phyloP scores from a whole-genome alignment of 2,329 filamentous ascomycete genomes.

The Whalleya microplaca region DNA sequence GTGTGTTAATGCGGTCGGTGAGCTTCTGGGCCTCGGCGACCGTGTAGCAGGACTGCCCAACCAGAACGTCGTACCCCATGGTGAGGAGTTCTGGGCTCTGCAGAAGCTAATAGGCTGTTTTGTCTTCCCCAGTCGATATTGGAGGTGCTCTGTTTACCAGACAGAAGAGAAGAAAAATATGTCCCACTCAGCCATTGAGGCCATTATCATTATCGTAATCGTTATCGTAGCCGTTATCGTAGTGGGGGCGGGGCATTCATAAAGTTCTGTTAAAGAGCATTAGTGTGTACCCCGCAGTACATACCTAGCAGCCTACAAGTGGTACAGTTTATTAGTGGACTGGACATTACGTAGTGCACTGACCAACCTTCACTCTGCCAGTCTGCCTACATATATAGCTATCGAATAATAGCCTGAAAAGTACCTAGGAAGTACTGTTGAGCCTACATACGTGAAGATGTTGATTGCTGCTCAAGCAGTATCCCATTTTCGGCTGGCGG shows the following conservation, averaged over 20 bases:
- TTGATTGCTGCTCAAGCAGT: too few species aligned
- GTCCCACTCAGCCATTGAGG: not conserved
- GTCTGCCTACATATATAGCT: too few species aligned
- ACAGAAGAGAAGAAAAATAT: not conserved
- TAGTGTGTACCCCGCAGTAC: too few species aligned
- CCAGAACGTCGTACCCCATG: slow-evolving; percentile 32
- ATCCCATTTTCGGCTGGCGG: too few species aligned
- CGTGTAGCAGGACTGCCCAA: slow-evolving; percentile 52
- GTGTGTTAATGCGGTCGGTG: slow-evolving; percentile 43
- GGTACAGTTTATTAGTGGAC: too few species aligned
- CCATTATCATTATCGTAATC: not conserved
- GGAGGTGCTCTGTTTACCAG: not conserved
- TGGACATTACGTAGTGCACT: too few species aligned
- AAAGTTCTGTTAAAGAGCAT: too few species aligned
- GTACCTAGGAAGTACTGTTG: too few species aligned
- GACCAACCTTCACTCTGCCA: too few species aligned
- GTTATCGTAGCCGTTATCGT: not conserved
- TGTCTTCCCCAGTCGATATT: not conserved
- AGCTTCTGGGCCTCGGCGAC: slow-evolving; percentile 48
- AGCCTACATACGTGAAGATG: too few species aligned
- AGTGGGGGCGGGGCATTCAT: not conserved
- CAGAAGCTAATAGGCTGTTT: not conserved
- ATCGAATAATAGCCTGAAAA: too few species aligned
- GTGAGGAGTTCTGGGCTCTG: not conserved
- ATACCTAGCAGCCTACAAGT: too few species aligned